Conservation (phyloP, 2,329 filamentous ascomycete genomes). For the Fusarium citri region DNA sequence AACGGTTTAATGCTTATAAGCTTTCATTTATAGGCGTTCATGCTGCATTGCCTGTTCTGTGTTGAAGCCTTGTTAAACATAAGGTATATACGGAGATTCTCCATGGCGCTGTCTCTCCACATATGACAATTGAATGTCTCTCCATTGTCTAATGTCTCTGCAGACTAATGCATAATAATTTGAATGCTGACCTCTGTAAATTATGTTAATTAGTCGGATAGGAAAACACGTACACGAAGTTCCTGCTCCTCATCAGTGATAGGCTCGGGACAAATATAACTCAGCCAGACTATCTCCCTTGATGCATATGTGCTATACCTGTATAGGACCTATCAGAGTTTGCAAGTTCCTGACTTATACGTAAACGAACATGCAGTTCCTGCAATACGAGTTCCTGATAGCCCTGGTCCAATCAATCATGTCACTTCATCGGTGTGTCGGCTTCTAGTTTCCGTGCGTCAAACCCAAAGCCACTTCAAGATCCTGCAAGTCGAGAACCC, state of each 20-base stretch:
- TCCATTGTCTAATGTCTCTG: conserved; percentile 8
- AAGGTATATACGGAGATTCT: neutral
- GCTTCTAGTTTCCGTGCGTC: conserved; percentile 12
- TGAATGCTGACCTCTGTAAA: conserved; percentile 4
- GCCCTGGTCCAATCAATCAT: conserved; percentile 32
- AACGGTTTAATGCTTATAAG: neutral
- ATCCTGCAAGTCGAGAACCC: conserved; percentile 22
- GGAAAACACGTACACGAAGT: conserved; percentile 7
- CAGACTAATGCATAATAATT: conserved; percentile 21
- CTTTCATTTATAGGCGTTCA: neutral
- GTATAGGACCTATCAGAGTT: conserved; percentile 10
- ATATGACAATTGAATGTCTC: conserved; percentile 2
- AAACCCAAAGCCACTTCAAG: conserved; percentile 8
- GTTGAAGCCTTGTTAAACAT: neutral
- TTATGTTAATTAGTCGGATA: conserved; percentile 11
- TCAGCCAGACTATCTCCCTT: conserved; percentile 12
- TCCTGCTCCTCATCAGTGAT: conserved; percentile 5
- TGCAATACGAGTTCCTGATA: conserved; percentile 18
- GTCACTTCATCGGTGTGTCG: conserved; percentile 22
- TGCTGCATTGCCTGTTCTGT: neutral
- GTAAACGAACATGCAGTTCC: conserved; percentile 16
- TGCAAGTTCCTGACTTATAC: conserved; percentile 4
- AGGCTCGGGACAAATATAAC: conserved; percentile 11
- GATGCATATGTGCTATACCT: conserved; percentile 11
- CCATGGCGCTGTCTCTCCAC: neutral